These are phyloP conservation scores for Penicillium parvum DNA, from an alignment of 495 filamentous ascomycete species.

Conservation along the genomic window DNA sequence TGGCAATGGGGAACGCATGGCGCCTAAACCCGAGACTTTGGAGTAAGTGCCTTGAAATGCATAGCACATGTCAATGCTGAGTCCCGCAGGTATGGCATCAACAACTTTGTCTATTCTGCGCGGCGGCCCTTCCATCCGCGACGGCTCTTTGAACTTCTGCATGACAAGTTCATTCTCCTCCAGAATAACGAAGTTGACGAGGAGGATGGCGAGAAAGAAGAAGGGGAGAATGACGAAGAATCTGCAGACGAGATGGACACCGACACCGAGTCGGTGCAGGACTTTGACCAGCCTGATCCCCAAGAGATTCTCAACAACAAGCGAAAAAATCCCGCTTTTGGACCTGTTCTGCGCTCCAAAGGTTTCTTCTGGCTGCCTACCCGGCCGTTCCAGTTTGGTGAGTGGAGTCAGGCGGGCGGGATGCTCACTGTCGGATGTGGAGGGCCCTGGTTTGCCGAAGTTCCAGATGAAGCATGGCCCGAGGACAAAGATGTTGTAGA, in stretches of 20 bases:
- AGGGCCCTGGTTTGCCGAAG: slow-evolving; percentile 50
- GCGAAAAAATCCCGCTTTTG: slow-evolving; percentile 37
- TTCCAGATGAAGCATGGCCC: slow-evolving; percentile 42
- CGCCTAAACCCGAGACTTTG: slow-evolving; percentile 54
- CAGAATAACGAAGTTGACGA: slow-evolving; percentile 39
- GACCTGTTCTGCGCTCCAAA: slow-evolving; percentile 42
- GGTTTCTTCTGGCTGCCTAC: slow-evolving; percentile 47
- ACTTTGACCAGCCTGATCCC: slow-evolving; percentile 36
- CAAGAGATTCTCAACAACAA: slow-evolving; percentile 41
- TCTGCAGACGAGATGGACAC: slow-evolving; percentile 34
- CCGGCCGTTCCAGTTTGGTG: slow-evolving; percentile 44
- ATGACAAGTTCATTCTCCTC: slow-evolving; percentile 52
- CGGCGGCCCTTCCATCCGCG: slow-evolving; percentile 51
- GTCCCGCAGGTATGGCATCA: slow-evolving; percentile 42
- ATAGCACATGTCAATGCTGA: slow-evolving; percentile 1
- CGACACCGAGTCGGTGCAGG: slow-evolving; percentile 30
- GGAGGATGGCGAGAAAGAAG: slow-evolving; percentile 30
- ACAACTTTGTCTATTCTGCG: slow-evolving; percentile 52
- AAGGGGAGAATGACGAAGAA: slow-evolving; percentile 32
- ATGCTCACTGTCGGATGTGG: slow-evolving; percentile 54
- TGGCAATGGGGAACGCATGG: slow-evolving; percentile 37
- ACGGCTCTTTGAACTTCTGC: slow-evolving; percentile 44
- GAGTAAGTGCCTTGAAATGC: slow-evolving; percentile 34
- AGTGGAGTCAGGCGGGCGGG: slow-evolving; percentile 58
- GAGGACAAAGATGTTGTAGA: slow-evolving; percentile 39